These are phyloP conservation scores for Selaginella moellendorffii DNA, from an alignment of 75 land plant species.

Conservation along the genomic window DNA sequence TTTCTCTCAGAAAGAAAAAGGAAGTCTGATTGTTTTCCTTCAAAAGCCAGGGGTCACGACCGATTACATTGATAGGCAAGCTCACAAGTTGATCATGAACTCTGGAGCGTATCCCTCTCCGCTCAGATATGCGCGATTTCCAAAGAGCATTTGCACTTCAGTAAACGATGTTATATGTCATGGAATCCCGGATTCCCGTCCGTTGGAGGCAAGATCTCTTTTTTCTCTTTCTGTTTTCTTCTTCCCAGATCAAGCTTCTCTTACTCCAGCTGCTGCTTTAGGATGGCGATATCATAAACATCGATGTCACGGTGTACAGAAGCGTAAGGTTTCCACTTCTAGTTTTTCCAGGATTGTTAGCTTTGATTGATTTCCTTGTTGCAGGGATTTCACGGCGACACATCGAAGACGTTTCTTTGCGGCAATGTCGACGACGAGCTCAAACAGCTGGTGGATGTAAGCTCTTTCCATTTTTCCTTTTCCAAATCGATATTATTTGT, in stretches of 20 bases:
- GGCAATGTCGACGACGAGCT: slow-evolving; percentile 64
- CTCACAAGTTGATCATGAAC: background rate
- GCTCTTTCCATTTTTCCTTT: too few species aligned
- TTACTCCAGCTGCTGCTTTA: too few species aligned
- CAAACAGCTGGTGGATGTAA: slow-evolving; percentile 60
- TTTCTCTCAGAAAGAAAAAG: too few species aligned
- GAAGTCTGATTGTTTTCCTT: background rate
- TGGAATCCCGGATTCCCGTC: background rate
- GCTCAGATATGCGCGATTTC: background rate
- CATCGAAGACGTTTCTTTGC: slow-evolving; percentile 76
- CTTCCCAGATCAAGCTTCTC: too few species aligned
- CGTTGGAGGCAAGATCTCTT: background rate
- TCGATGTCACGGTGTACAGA: slow-evolving; percentile 88
- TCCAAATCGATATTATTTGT: too few species aligned
- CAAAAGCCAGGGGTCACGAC: background rate
- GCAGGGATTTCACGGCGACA: slow-evolving; percentile 91
- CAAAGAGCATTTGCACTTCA: background rate
- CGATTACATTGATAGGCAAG: background rate
- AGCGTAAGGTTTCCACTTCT: slow-evolving; percentile 71
- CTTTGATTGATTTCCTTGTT: background rate
- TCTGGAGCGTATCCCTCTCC: background rate
- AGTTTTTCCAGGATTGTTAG: too few species aligned
- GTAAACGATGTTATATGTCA: background rate
- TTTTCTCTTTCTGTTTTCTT: too few species aligned
- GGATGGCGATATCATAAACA: slow-evolving; percentile 98